A percentile compares a stretch with the other conserved stretches of the same genome.
Conservation (phyloP, 441 rosid species). For the Croton laevigatus region DNA sequence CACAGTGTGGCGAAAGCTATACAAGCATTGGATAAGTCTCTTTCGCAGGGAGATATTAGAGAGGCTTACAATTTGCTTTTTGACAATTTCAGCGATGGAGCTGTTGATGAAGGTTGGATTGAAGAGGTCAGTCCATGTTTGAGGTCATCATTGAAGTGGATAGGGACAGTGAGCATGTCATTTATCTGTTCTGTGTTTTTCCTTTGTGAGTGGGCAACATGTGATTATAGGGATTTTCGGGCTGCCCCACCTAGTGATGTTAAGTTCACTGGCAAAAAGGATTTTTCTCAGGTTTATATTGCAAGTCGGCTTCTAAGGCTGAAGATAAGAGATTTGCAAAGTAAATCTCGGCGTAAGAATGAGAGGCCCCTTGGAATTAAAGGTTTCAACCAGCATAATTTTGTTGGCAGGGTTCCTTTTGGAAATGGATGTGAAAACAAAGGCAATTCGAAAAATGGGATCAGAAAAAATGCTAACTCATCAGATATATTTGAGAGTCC, state of each 20-base stretch:
- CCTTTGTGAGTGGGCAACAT: slow-evolving; percentile 99
- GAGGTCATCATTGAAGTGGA: slow-evolving; percentile 85
- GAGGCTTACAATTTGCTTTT: slow-evolving; percentile 71
- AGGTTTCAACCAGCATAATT: slow-evolving; percentile 34
- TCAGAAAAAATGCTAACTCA: slow-evolving; percentile 24
- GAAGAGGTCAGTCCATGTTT: slow-evolving; percentile 83
- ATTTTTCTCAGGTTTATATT: slow-evolving; percentile 77
- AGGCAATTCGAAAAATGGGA: slow-evolving; percentile 24
- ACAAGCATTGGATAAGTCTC: slow-evolving; percentile 87
- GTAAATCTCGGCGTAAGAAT: slow-evolving; percentile 36
- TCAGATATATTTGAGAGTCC: slow-evolving; percentile 83
- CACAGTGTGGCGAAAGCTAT: slow-evolving; percentile 83
- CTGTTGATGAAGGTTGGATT: slow-evolving; percentile 81
- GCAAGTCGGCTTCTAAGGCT: slow-evolving; percentile 79
- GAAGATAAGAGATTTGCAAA: slow-evolving; percentile 60
- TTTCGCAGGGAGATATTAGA: slow-evolving; percentile 70
- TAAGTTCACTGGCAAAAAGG: slow-evolving; percentile 83
- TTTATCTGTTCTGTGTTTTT: slow-evolving; percentile 78
- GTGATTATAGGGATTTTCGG: slow-evolving; percentile 90
- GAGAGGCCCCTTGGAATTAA: slow-evolving; percentile 40
- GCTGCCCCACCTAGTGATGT: slow-evolving; percentile 53
- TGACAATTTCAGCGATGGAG: slow-evolving; percentile 76
- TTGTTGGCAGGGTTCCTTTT: slow-evolving; percentile 30
- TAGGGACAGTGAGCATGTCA: slow-evolving; percentile 63
- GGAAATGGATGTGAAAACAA: slow-evolving; percentile 37